Base-by-base conservation (phyloP, 345 rosid species). In the Luvunga scandens region DNA sequence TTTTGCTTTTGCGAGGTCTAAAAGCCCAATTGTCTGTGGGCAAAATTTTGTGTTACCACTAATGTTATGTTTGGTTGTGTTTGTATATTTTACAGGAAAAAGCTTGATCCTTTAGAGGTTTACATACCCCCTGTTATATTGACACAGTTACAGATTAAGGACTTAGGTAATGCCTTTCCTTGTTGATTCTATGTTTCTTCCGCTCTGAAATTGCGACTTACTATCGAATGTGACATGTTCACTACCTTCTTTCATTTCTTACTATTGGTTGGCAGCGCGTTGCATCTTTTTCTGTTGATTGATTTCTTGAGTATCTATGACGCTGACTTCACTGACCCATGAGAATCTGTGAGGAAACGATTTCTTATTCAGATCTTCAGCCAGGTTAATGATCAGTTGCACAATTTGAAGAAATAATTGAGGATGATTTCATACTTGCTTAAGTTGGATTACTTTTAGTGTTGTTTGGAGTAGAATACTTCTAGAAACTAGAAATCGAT, bases 121-220 rank as follows among this genome's bases (percentile, higher is more conserved):
- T 91, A 89, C 80, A 89, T 92, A 55, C 97, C 97, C 76, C 95
- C 94, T 42, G 92, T 93, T 66, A 88, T 92, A 73, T 84, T 92
- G 86, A 92, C 94, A 72, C 79, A 86, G 82, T 82, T 92, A 16
- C 90, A 93, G 77, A 89, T 92, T n/a, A 86, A 87, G 82, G 94
- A 92, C 77, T 85, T 93, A 48, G 97, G 97, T 91, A 88, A 83
- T 2, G 34, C 24, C 56, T 42, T 65, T 38, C 7, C 24, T 18
- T 63, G 72, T 55, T 53, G n/a, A 18, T 66, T 24, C 25, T 24
- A 34, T 66, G 9, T 7, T 22, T 22, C 12, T 9, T n/a, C 34
- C 2, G 8, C 14, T 4, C 31, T n/a, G 12, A 13, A 72, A 34
- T 10, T 57, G 6, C 1, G 65, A 3, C 39, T 14, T 56, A 13